These are phyloP conservation scores for Myrica gale DNA, from an alignment of 306 rosid species.

Conservation along the genomic window DNA sequence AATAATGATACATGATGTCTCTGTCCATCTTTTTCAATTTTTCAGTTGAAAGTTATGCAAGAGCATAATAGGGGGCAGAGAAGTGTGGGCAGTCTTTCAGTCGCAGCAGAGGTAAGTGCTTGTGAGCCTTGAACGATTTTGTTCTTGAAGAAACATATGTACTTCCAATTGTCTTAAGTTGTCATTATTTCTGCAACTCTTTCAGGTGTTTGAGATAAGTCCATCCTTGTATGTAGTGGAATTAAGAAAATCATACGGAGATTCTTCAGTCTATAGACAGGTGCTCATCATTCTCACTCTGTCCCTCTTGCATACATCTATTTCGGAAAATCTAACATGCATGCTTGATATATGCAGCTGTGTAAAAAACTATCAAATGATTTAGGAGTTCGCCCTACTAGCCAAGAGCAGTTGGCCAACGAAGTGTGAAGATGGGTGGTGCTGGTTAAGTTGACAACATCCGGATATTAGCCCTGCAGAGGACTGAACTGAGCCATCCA, in stretches of 20 bases:
- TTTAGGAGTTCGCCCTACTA: slow-evolving; percentile 56
- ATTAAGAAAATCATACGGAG: slow-evolving; percentile 74
- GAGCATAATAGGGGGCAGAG: slow-evolving; percentile 55
- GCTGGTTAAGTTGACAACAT: background rate
- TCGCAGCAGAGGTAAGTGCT: slow-evolving; percentile 64
- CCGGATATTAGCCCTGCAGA: background rate
- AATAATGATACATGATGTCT: background rate
- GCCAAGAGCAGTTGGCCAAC: slow-evolving; percentile 36
- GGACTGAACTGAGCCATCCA: background rate
- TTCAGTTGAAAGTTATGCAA: slow-evolving; percentile 70
- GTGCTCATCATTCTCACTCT: slow-evolving; percentile 27
- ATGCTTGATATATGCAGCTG: slow-evolving; percentile 49
- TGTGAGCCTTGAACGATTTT: background rate
- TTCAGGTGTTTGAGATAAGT: slow-evolving; percentile 79
- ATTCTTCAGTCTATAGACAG: slow-evolving; percentile 76
- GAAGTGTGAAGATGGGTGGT: slow-evolving; percentile 5
- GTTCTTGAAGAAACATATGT: background rate
- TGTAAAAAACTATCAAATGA: slow-evolving; percentile 72
- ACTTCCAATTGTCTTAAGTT: slow-evolving; percentile 1
- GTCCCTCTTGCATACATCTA: background rate
- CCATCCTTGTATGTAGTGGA: slow-evolving; percentile 72
- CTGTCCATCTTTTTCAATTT: background rate
- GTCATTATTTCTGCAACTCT: slow-evolving; percentile 1
- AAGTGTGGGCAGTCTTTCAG: slow-evolving; percentile 56
- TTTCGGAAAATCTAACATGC: background rate